Conservation (phyloP, 1,284 basidiomycete genomes). For the Boletus semigastroideus region DNA sequence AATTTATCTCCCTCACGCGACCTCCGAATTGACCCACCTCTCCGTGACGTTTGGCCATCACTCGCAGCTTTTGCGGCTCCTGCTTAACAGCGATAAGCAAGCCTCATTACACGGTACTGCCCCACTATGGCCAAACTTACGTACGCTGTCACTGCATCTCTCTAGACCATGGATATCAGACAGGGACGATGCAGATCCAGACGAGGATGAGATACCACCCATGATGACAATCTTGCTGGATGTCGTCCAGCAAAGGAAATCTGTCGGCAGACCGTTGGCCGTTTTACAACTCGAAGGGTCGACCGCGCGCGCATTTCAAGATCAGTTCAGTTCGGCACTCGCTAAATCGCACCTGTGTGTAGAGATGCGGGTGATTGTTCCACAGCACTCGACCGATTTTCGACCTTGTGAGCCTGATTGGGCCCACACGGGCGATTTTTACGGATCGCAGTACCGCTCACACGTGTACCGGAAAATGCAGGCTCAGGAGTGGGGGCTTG, state of each 20-base stretch:
- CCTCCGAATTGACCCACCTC: slow-evolving; percentile 32
- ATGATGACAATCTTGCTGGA: slow-evolving; percentile 32
- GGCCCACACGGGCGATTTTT: slow-evolving; percentile 29
- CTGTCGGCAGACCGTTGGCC: slow-evolving; percentile 29
- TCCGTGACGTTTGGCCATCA: slow-evolving; percentile 34
- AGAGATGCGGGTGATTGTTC: slow-evolving; percentile 22
- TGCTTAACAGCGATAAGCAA: slow-evolving; percentile 35
- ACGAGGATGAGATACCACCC: slow-evolving; percentile 33
- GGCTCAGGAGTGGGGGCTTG: slow-evolving; percentile 28
- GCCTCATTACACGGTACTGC: slow-evolving; percentile 32
- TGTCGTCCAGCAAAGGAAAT: slow-evolving; percentile 33
- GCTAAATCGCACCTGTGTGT: slow-evolving; percentile 31
- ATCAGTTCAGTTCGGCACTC: slow-evolving; percentile 26
- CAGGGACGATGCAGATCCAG: slow-evolving; percentile 30
- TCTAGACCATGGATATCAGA: slow-evolving; percentile 31
- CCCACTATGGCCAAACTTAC: slow-evolving; percentile 34
- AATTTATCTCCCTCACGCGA: slow-evolving; percentile 33
- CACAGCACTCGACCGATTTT: slow-evolving; percentile 19
- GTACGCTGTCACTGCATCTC: slow-evolving; percentile 28
- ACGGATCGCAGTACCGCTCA: slow-evolving; percentile 31
- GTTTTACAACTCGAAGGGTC: slow-evolving; percentile 28
- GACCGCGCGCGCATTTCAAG: slow-evolving; percentile 26
- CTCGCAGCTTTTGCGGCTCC: slow-evolving; percentile 33
- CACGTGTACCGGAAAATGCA: slow-evolving; percentile 34
- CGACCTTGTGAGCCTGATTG: slow-evolving; percentile 27